Evolutionary conservation across 1,284 basidiomycete species (phyloP).

Genomic region (Meira nashicola): DNA sequence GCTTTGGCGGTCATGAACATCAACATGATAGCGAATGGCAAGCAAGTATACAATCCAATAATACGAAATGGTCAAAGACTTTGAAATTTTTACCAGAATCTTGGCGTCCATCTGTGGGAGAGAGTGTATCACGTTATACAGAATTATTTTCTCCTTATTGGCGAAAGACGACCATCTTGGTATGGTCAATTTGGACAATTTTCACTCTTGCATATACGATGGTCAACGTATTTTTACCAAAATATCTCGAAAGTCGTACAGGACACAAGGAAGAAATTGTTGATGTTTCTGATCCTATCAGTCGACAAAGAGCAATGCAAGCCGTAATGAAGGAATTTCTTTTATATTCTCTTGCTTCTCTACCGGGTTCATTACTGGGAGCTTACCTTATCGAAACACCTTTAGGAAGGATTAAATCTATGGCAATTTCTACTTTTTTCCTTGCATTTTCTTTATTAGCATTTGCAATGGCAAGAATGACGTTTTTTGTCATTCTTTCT

Average conservation of each 20-base stretch:
- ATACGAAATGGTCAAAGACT: conserved; percentile 13
- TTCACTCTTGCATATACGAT: conserved; percentile 71
- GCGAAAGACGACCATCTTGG: conserved; percentile 70
- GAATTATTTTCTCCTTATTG: conserved; percentile 77
- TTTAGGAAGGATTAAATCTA: conserved; percentile 64
- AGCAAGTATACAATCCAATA: not conserved
- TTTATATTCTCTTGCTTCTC: conserved; percentile 37
- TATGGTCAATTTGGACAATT: conserved; percentile 48
- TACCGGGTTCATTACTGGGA: conserved; percentile 63
- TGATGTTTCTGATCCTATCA: not conserved
- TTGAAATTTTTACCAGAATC: conserved; percentile 21
- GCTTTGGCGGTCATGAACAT: not conserved
- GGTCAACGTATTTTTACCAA: conserved; percentile 94
- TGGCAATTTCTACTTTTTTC: conserved; percentile 54
- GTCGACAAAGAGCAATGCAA: not conserved
- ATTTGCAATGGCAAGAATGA: conserved; percentile 26
- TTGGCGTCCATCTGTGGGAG: conserved; percentile 23
- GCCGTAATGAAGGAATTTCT: conserved; percentile 31
- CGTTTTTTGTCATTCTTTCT: conserved; percentile 20
- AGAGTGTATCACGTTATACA: conserved; percentile 61
- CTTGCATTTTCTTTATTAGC: conserved; percentile 31
- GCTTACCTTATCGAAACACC: conserved; percentile 78
- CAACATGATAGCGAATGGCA: not conserved
- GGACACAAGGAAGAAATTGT: not conserved
- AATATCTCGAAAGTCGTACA: conserved; percentile 68